Base-by-base conservation (phyloP, 192 early-diverging fungal species). In the Spinellus fusiger region DNA sequence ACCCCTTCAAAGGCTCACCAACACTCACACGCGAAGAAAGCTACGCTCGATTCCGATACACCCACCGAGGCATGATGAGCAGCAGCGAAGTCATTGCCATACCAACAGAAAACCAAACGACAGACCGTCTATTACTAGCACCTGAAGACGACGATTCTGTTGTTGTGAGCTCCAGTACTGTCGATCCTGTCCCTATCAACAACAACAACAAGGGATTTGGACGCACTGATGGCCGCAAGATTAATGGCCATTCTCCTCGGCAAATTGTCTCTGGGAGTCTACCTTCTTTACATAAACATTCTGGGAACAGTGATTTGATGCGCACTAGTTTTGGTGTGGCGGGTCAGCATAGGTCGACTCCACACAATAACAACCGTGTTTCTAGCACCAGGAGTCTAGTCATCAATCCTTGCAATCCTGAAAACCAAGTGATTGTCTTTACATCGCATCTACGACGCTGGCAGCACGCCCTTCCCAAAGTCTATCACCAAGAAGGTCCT, bases 381-480 rank as follows among this genome's bases (percentile, higher is more conserved):
- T 44, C 33, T 20, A 29, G 68, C 49, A 65, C 56, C 38, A 55
- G 56, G 48, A 52, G 68, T 64, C 52, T 69, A 5, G 44, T 50
- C 15, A 55, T 76, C 63, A 93, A 93, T 54, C 91, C 92, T 5
- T 89, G 81, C 69, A 92, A 89, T 38, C 86, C 90, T 0, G 70
- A 72, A 25, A 72, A 78, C 34, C 76, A 79, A 20, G 61, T 74
- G 26, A 72, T 78, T 5, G 77, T 77, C 26, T 77, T 77, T 54
- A 85, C 83, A 2, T 84, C 81, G 46, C 81, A 93, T 57, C 69
- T 89, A 26, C 66, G 85, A 52, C 87, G 91, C 9, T 98, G 96
- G 96, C 82, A 92, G n/a, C 88, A 92, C 61, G 86, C 92, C 1
- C 89, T 93, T 59, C 89, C 91, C 6, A 84, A 80, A 49, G 49